Conservation (phyloP, 2,329 filamentous ascomycete genomes). For the Colletotrichum cordylinicola region DNA sequence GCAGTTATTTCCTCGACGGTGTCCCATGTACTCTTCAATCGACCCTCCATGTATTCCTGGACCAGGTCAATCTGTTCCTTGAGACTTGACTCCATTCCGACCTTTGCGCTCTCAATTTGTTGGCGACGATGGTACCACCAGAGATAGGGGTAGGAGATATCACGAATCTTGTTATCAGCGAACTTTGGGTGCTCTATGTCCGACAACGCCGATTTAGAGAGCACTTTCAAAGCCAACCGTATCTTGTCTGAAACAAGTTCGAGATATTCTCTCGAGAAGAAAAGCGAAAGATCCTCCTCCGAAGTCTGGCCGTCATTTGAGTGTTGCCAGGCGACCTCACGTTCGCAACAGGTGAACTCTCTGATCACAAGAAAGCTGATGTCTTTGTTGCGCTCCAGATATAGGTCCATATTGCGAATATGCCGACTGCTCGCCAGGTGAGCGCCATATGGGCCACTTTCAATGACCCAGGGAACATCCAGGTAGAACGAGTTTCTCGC, state of each 20-base stretch:
- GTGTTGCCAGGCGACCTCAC: rapidly evolving
- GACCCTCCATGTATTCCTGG: background rate
- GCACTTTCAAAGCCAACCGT: background rate
- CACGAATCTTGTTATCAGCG: background rate
- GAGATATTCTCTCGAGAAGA: background rate
- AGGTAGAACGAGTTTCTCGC: background rate
- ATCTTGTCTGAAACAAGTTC: background rate
- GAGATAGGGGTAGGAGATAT: background rate
- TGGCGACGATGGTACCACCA: background rate
- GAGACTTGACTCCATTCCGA: background rate
- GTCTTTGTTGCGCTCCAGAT: background rate
- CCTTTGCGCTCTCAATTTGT: background rate
- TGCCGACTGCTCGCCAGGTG: background rate
- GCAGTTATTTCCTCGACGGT: background rate
- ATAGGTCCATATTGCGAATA: background rate
- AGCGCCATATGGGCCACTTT: background rate
- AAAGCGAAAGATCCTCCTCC: background rate
- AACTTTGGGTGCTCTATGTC: background rate
- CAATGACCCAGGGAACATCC: background rate
- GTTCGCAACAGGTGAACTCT: background rate
- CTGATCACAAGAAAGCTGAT: background rate
- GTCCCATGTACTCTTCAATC: background rate
- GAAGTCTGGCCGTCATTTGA: background rate
- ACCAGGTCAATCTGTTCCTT: background rate
- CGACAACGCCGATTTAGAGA: background rate